These are phyloP conservation scores for Nakazawaea siamensis DNA, from an alignment of 805 yeast species.

Conservation along the genomic window DNA sequence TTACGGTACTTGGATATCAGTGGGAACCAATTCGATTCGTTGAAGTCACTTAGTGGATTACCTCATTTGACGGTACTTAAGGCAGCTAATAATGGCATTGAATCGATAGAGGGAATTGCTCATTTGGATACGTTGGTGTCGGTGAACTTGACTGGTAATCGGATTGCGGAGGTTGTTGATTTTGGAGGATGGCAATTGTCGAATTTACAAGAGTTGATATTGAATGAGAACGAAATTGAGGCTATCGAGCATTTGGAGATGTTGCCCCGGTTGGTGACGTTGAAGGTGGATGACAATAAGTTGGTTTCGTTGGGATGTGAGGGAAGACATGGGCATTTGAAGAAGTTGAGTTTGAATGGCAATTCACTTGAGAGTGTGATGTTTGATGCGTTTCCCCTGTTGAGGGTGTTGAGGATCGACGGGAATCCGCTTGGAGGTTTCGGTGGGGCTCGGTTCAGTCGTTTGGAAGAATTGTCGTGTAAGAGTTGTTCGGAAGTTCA, in stretches of 20 bases:
- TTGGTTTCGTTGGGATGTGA: slow-evolving; percentile 19
- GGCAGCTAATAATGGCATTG: slow-evolving; percentile 28
- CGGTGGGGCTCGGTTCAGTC: slow-evolving; percentile 21
- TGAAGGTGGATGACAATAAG: slow-evolving; percentile 35
- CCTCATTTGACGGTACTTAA: slow-evolving; percentile 34
- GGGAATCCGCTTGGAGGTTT: slow-evolving; percentile 23
- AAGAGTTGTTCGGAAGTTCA: slow-evolving; percentile 29
- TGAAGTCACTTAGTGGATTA: slow-evolving; percentile 28
- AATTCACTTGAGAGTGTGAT: slow-evolving; percentile 27
- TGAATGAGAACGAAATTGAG: slow-evolving; percentile 33
- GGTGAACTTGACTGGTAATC: slow-evolving; percentile 34
- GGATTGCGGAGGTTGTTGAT: slow-evolving; percentile 29
- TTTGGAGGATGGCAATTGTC: slow-evolving; percentile 26
- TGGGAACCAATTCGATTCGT: slow-evolving; percentile 26
- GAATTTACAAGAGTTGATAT: slow-evolving; percentile 33
- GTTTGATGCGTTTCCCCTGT: slow-evolving; percentile 24
- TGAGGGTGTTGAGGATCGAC: slow-evolving; percentile 37
- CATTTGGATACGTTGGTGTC: slow-evolving; percentile 29
- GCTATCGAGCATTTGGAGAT: slow-evolving; percentile 26
- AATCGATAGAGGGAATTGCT: slow-evolving; percentile 27
- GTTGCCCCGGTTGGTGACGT: slow-evolving; percentile 25
- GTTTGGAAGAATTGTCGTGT: slow-evolving; percentile 35
- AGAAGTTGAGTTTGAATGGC: slow-evolving; percentile 28
- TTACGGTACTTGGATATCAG: slow-evolving; percentile 34
- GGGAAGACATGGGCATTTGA: slow-evolving; percentile 21